Base-by-base conservation (phyloP, 371 early-diverging fungal species). In the Lichtheimia hyalospora region DNA sequence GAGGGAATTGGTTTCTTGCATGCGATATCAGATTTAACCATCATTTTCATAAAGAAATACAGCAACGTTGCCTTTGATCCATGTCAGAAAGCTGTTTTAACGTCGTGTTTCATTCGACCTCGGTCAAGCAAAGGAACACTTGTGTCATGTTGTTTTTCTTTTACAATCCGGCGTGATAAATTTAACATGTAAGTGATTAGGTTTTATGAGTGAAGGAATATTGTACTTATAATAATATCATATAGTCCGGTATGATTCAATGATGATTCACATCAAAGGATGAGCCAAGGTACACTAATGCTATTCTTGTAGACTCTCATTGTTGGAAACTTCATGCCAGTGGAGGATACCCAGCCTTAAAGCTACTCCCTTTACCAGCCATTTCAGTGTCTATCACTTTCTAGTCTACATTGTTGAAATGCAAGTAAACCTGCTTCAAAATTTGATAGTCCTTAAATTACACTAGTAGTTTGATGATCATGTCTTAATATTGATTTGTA, bases 61-160 rank as follows among this genome's bases (percentile, higher is more conserved):
- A 95, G 94, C 25, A 91, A 92, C 59, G 94, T 97, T 66, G 96
- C 97, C 2, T 96, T 96, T 74, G 96, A 97, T 73, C 87, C 93
- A 6, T 86, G 89, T 10, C 96, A 97, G 75, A 96, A 97, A 73
- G 96, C 97, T 0, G 96, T 97, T 3, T 67, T 97, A 61, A 96
- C 97, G 6, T 90, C 92, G 3, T 93, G 93, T 53, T 67, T 88
- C 40, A 69, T 94, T 50, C 83, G 83, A 66, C 79, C 82, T 49
- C 83, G 77, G 10, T 75, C 34, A 34, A 34, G 78, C 18, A 79
- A 67, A 41, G 68, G 80, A 49, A 83, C 64, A 18, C 74, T 82
- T 1, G 82, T 89, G 51, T 84, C 88, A 8, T 95, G 94, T 65
- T 95, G 94, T 69, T 94, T 95, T 67, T 93, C 93, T 43, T 96